phyloP scores from a whole-genome alignment of 495 filamentous ascomycete species.

The Annulohypoxylon maeteangense region DNA sequence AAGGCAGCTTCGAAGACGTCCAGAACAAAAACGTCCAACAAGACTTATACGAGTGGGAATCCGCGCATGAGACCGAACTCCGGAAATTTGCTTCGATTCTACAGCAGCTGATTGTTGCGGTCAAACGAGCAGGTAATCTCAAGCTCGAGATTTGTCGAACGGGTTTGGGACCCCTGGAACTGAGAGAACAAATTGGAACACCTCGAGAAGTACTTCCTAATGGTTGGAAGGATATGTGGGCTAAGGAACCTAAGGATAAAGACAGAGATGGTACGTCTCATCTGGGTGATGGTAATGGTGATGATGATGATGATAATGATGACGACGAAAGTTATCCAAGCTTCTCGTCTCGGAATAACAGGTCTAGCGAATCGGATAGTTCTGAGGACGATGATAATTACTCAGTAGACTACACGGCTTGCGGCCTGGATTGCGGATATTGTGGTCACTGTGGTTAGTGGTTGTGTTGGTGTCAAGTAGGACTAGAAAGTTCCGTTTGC shows the following conservation, averaged over 20 bases:
- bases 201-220: constrained; percentile 44
- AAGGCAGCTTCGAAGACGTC: constrained; percentile 66
- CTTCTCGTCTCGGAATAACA: not conserved
- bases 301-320: no score
- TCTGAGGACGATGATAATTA: constrained; percentile 41
- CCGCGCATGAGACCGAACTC: constrained; percentile 52
- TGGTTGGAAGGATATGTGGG: constrained; percentile 40
- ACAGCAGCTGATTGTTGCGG: constrained; percentile 54
- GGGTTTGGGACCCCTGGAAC: constrained; percentile 51
- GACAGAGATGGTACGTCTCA: constrained; percentile 4
- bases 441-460: constrained; percentile 50
- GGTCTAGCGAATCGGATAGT: constrained; percentile 27
- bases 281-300: constrained; percentile 35
- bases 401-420: constrained; percentile 55
- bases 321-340: constrained; percentile 26
- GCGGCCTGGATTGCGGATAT: constrained; percentile 54
- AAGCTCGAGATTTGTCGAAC: constrained; percentile 58
- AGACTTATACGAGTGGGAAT: constrained; percentile 66
- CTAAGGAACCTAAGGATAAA: not conserved
- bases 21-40: constrained; percentile 55
- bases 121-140: constrained; percentile 50
- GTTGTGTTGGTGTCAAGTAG: constrained; percentile 1
- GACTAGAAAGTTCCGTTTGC: constrained; percentile 2
- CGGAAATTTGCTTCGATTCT: constrained; percentile 55
- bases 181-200: constrained; percentile 53